These are phyloP conservation scores for Bothriochloa decipiens DNA, from an alignment of 176 grass and related monocot species.

Conservation along the genomic window DNA sequence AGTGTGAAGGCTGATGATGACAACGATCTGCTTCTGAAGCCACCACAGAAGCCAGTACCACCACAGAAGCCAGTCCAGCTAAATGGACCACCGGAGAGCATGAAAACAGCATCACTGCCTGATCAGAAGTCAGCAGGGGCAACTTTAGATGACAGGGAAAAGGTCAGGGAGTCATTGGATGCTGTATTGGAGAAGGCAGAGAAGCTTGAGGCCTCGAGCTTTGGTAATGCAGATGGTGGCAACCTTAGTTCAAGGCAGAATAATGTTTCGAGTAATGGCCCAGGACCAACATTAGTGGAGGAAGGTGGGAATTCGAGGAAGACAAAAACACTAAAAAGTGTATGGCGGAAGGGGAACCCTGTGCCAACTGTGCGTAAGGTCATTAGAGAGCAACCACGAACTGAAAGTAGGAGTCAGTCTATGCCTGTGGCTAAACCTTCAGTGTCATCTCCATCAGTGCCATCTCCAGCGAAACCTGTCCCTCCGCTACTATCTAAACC, in stretches of 20 bases:
- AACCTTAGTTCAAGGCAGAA: conserved; percentile 47
- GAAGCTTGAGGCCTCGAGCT: conserved; percentile 70
- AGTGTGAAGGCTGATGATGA: conserved; percentile 53
- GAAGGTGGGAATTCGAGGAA: conserved; percentile 53
- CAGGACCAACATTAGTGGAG: conserved; percentile 32
- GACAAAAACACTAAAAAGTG: conserved; percentile 77
- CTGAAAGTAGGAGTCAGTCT: conserved; percentile 48
- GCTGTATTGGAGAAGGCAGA: conserved; percentile 87
- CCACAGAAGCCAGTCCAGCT: conserved; percentile 61
- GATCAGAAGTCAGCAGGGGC: conserved; percentile 38
- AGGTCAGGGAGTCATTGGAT: conserved; percentile 73
- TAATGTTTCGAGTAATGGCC: conserved; percentile 43
- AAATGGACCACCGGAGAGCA: conserved; percentile 51
- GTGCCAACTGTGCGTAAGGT: conserved; percentile 65
- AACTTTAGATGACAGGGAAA: conserved; percentile 62
- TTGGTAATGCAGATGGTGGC: conserved; percentile 25
- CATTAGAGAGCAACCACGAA: conserved; percentile 60
- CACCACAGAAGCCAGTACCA: conserved; percentile 58
- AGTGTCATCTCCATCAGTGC: conserved; percentile 38
- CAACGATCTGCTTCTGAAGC: conserved; percentile 77
- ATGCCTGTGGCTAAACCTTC: conserved; percentile 39
- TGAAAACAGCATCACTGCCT: conserved; percentile 43
- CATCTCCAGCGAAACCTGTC: conserved; percentile 46
- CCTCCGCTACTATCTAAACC: conserved; percentile 58
- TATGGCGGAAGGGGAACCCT: conserved; percentile 92